A percentile compares a stretch with the other conserved stretches of the same genome.
These are phyloP conservation scores for apple (Malus domestica) DNA, from an alignment of 306 rosid species.

Conservation along the genomic window ASM211411v1 NC_041800.1:6115501-6116000, in stretches of 20 bases:
- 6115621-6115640: neutral
- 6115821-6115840: neutral
- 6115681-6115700: neutral
- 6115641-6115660: neutral
- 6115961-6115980: slow-evolving; percentile 68
- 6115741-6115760: neutral
- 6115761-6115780: neutral
- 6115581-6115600: neutral
- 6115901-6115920: slow-evolving; percentile 82
- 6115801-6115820: neutral
- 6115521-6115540: too few relatives aligned
- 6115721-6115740: neutral
- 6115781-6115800: neutral
- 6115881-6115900: slow-evolving; percentile 81
- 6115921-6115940: slow-evolving; percentile 89
- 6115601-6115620: neutral
- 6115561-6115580: neutral
- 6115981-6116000: slow-evolving; percentile 75
- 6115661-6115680: neutral
- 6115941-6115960: slow-evolving; percentile 77
- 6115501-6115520: too few relatives aligned
- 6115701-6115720: neutral
- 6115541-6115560: neutral
- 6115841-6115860: neutral
- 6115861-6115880: slow-evolving; percentile 38